Evolutionary conservation across 305 asterid species (phyloP).

Genomic region (Fraxinus xanthoxyloides): DNA sequence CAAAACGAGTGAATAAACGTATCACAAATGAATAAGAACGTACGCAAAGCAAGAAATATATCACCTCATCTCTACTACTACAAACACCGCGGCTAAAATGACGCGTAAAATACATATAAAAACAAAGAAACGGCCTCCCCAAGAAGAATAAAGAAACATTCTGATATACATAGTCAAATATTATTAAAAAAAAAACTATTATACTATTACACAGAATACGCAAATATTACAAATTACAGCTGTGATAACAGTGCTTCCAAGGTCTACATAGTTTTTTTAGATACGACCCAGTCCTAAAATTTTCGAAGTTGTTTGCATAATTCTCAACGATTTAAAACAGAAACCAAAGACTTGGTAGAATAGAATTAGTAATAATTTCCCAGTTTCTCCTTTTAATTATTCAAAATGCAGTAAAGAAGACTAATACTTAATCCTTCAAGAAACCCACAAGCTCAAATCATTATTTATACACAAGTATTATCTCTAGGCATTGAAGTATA

Average conservation of each 20-base stretch:
- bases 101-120: conserved; percentile 17
- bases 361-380: not conserved
- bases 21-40: conserved; percentile 25
- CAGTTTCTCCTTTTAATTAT: not conserved
- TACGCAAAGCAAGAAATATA: conserved; percentile 12
- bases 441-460: conserved; percentile 6
- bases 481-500: not conserved
- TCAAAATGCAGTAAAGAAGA: conserved; percentile 19
- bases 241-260: conserved; percentile 30
- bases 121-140: conserved; percentile 43
- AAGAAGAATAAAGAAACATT: conserved; percentile 65
- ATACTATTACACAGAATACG: conserved; percentile 7
- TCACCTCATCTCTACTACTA: conserved; percentile 29
- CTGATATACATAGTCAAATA: conserved; percentile 31
- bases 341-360: conserved; percentile 21
- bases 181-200: conserved; percentile 4
- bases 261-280: conserved; percentile 18
- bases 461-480: not conserved
- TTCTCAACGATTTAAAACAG: not conserved
- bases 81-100: conserved; percentile 20
- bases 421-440: conserved; percentile 4
- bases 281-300: not conserved
- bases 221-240: conserved; percentile 33
- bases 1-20: conserved; percentile 16
- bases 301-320: conserved; percentile 13